Base-by-base conservation (phyloP, 495 filamentous ascomycete species). In the Paragyromitra xinjiangensis region DNA sequence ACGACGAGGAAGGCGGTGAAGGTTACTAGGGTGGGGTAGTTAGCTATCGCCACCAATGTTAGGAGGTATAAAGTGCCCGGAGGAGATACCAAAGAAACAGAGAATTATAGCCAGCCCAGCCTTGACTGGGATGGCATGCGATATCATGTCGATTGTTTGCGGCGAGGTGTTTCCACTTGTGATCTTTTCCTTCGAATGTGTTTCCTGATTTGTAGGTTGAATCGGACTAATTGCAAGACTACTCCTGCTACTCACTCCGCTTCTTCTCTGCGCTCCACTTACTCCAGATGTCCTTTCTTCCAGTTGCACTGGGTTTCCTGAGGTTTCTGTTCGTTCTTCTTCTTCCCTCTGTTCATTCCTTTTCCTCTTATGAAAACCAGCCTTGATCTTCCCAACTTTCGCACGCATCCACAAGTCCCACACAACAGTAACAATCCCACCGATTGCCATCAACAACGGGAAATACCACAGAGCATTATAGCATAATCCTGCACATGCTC, bases 391-490 rank as follows among this genome's bases (percentile, higher is more conserved):
- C 26, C 79, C 74, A 51, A 84, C 48, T 45, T 70, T 71, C 84
- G 88, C 73, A 85, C 78, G 84, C 79, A 89, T 22, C 88, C 86
- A 84, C 64, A 87, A 82, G 83, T 95, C 92, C 85, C 89, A 92
- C 7, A 88, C 50, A 0, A 90, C 81, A 0, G 90, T 90, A 0
- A 84, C 83, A 14, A 87, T 3, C 40, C 90, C 84, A 0, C 89
- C 92, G 1, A 83, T 39, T 11, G 90, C 68, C 87, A 95, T 91
- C 8, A 96, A 79, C 0, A 92, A 81, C 0, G 93, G 93, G 75
- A 94, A 95, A 80, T 94, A 96, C 93, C 92, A 96, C 0, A 94
- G 84, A 0, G 92, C 89, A 69, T 89, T 93, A 75, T 95, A 94
- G 53, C 91, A 86, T 82, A 95, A 83, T 6, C 92, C 93, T 0